These are phyloP conservation scores for Cadophora sp. DNA, from an alignment of 2,329 filamentous ascomycete genomes.

Conservation along the genomic window DNA sequence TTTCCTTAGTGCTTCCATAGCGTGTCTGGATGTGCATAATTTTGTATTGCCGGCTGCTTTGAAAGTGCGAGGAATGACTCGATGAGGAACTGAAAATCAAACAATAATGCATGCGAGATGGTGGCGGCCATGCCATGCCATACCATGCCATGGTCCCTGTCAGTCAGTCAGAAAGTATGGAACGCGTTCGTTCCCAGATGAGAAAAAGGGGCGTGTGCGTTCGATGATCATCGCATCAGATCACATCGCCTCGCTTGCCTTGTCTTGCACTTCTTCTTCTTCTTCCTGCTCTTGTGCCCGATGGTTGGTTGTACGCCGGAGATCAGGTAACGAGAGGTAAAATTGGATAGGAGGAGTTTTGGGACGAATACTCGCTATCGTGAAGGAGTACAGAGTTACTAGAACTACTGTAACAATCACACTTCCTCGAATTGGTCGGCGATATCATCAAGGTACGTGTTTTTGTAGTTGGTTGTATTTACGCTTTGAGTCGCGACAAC, in stretches of 20 bases:
- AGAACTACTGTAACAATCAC: background rate
- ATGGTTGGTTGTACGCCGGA: conserved; percentile 11
- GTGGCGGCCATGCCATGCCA: no score
- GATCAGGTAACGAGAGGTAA: conserved; percentile 3
- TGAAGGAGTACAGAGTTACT: background rate
- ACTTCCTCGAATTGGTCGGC: background rate
- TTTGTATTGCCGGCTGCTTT: background rate
- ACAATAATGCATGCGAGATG: background rate
- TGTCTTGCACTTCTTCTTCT: background rate
- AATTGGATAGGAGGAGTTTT: background rate
- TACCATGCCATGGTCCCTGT: no score
- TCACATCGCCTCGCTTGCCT: background rate
- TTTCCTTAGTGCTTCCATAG: background rate
- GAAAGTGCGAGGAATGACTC: background rate
- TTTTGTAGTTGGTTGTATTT: background rate
- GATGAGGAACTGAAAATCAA: background rate
- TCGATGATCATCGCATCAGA: background rate
- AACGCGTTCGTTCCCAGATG: background rate
- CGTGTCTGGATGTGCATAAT: conserved; percentile 1
- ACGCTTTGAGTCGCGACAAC: background rate
- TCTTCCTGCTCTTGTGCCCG: background rate
- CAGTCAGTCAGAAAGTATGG: no score
- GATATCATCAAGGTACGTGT: conserved; percentile 9
- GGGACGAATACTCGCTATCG: background rate
- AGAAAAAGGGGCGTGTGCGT: conserved; percentile 10